These are phyloP conservation scores for Rubia yunnanensis DNA, from an alignment of 257 asterid species.

Conservation along the genomic window DNA sequence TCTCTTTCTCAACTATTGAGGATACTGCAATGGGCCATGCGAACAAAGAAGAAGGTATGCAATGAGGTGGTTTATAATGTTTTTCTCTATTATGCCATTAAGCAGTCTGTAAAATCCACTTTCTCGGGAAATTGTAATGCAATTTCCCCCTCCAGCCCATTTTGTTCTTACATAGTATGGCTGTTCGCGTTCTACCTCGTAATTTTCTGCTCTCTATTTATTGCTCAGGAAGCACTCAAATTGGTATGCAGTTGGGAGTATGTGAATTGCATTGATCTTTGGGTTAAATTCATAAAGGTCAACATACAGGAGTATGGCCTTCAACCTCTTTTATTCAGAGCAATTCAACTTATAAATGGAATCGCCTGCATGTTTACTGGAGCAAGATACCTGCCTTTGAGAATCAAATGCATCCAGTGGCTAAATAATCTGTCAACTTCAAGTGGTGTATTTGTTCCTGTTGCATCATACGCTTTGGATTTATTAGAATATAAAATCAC, in stretches of 20 bases:
- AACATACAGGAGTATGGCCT: constrained; percentile 50
- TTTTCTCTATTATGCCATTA: not conserved
- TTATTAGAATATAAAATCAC: constrained; percentile 60
- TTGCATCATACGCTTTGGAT: constrained; percentile 69
- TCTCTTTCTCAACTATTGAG: constrained; percentile 63
- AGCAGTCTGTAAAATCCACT: not conserved
- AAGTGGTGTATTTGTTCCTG: constrained; percentile 64
- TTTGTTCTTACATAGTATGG: not conserved
- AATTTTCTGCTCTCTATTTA: constrained; percentile 1
- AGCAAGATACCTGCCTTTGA: constrained; percentile 82
- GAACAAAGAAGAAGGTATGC: constrained; percentile 71
- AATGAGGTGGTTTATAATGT: not conserved
- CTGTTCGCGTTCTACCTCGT: not conserved
- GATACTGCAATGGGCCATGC: constrained; percentile 51
- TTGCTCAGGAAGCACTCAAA: constrained; percentile 64
- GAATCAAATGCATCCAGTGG: constrained; percentile 87
- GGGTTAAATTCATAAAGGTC: constrained; percentile 76
- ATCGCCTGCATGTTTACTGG: constrained; percentile 70
- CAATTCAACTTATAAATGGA: constrained; percentile 64
- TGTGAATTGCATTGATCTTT: constrained; percentile 65
- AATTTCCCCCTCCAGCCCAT: not conserved
- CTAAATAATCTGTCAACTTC: constrained; percentile 65
- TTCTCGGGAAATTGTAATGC: not conserved
- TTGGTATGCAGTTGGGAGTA: constrained; percentile 87
- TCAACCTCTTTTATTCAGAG: constrained; percentile 43